These are phyloP conservation scores for Grigorovia jiainica DNA, from an alignment of 805 yeast genomes.

Conservation along the genomic window DNA sequence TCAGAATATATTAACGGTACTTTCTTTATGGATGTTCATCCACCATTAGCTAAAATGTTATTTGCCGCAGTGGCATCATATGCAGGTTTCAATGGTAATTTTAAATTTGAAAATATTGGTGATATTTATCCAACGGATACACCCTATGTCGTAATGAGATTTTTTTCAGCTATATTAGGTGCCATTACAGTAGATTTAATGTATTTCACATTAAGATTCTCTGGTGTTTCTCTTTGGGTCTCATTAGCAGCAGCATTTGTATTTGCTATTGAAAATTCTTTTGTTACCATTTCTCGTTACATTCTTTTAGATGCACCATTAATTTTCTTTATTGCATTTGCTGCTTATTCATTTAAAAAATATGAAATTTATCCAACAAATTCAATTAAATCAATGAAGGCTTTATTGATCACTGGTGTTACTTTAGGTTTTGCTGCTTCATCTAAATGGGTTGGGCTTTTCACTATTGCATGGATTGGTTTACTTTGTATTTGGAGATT, in stretches of 20 bases:
- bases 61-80: conserved; percentile 60
- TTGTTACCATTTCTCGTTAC: conserved; percentile 62
- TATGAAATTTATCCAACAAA: conserved; percentile 60
- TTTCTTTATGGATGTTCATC: conserved; percentile 68
- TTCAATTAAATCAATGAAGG: conserved; percentile 45
- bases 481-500: conserved; percentile 47
- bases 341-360: conserved; percentile 56
- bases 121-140: conserved; percentile 43
- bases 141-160: conserved; percentile 65
- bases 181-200: conserved; percentile 54
- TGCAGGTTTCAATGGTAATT: conserved; percentile 66
- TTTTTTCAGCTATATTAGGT: conserved; percentile 59
- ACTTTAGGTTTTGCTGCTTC: conserved; percentile 66
- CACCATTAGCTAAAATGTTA: conserved; percentile 70
- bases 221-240: conserved; percentile 60
- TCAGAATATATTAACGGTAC: conserved; percentile 59
- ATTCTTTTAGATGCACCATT: conserved; percentile 70
- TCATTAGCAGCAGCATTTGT: conserved; percentile 48
- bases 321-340: conserved; percentile 64
- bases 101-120: conserved; percentile 59
- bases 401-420: conserved; percentile 54
- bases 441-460: conserved; percentile 79
- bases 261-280: conserved; percentile 57
- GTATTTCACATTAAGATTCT: conserved; percentile 59
- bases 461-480: conserved; percentile 75